Percentiles rank a stretch among this genome's conserved stretches.
Evolutionary conservation across 345 rosid genomes (phyloP).

Genomic region (Gossypium ekmanianum): DNA sequence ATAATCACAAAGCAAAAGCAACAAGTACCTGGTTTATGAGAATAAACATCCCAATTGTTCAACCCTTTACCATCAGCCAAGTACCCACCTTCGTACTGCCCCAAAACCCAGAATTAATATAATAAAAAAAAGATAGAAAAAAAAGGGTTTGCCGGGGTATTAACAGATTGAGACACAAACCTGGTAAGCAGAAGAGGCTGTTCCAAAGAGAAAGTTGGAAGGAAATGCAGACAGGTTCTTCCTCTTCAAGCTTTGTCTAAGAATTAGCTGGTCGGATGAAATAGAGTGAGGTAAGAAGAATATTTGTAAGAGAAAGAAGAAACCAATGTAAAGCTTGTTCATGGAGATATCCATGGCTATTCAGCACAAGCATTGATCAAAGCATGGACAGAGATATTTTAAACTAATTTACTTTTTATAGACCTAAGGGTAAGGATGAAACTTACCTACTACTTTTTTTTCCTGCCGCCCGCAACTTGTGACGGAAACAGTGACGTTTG

Average conservation of each 20-base stretch:
- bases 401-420: too few relatives aligned
- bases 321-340: not conserved
- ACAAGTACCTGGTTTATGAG: slow-evolving; percentile 39
- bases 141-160: too few relatives aligned
- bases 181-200: slow-evolving; percentile 31
- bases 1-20: too few relatives aligned
- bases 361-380: too few relatives aligned
- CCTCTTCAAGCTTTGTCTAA: not conserved
- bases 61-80: slow-evolving; percentile 49
- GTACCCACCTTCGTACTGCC: slow-evolving; percentile 55
- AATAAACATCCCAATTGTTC: slow-evolving; percentile 47
- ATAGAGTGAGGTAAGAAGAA: not conserved
- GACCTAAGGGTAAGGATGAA: too few relatives aligned
- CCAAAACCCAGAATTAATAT: not conserved
- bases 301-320: not conserved
- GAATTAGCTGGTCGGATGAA: not conserved
- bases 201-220: slow-evolving; percentile 27
- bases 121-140: too few relatives aligned
- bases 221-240: slow-evolving; percentile 15
- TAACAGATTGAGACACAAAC: not conserved
- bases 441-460: too few relatives aligned
- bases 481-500: too few relatives aligned
- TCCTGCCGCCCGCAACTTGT: too few relatives aligned
- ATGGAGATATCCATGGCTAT: slow-evolving; percentile 4
- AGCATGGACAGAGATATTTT: too few relatives aligned